Percentiles rank a stretch among this genome's conserved stretches.
Conservation (phyloP, 495 filamentous ascomycete genomes). For the Penicillium maclennaniae region DNA sequence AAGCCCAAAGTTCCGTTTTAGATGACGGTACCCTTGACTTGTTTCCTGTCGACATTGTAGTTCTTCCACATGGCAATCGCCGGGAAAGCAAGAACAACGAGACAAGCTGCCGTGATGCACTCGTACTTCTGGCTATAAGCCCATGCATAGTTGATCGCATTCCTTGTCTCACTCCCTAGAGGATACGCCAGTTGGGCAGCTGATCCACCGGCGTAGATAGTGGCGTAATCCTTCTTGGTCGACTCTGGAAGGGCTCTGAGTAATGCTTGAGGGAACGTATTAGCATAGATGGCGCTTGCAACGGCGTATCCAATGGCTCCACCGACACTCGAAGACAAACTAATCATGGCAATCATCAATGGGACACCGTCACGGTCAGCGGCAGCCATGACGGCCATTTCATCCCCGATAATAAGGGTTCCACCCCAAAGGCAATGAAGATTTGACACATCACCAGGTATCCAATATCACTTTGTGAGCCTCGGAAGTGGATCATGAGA, state of each 20-base stretch:
- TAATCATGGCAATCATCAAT: slow-evolving; percentile 58
- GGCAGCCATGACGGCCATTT: slow-evolving; percentile 68
- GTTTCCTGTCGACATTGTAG: slow-evolving; percentile 37
- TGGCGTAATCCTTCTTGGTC: slow-evolving; percentile 38
- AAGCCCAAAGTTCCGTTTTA: slow-evolving; percentile 5
- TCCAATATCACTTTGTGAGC: slow-evolving; percentile 51
- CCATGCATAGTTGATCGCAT: slow-evolving; percentile 56
- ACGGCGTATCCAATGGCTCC: slow-evolving; percentile 60
- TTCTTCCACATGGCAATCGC: slow-evolving; percentile 35
- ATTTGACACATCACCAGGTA: slow-evolving; percentile 74
- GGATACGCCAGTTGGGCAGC: slow-evolving; percentile 48
- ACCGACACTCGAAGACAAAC: slow-evolving; percentile 61
- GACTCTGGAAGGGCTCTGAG: slow-evolving; percentile 31
- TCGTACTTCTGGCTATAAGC: slow-evolving; percentile 55
- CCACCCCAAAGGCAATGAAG: slow-evolving; percentile 65
- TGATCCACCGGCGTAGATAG: slow-evolving; percentile 24
- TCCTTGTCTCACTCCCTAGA: slow-evolving; percentile 42
- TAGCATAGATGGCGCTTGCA: slow-evolving; percentile 59
- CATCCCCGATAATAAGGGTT: slow-evolving; percentile 56
- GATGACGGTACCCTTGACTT: slow-evolving; percentile 38
- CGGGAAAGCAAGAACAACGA: slow-evolving; percentile 30
- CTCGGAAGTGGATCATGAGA: slow-evolving; percentile 64
- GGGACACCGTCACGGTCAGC: slow-evolving; percentile 56
- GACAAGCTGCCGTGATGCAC: slow-evolving; percentile 43
- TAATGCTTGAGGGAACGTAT: slow-evolving; percentile 54